Conservation (phyloP, 192 early-diverging fungal genomes). For the Backusella macrospora region DNA sequence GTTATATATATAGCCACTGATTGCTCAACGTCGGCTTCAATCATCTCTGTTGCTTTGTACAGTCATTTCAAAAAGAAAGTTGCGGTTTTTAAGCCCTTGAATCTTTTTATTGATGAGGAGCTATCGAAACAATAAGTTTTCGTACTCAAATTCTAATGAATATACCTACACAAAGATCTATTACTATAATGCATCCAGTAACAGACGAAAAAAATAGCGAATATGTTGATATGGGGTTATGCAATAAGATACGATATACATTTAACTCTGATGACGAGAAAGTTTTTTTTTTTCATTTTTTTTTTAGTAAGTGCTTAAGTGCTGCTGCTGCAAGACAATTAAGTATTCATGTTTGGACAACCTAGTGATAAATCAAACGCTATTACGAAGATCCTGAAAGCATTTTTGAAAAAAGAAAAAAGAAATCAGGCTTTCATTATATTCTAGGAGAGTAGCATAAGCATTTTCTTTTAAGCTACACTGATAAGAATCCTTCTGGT, state of each 20-base stretch:
- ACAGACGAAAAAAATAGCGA: not conserved
- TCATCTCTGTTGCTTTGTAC: no score
- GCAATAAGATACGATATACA: conserved; percentile 4
- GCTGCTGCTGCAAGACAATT: conserved; percentile 30
- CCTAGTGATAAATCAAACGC: conserved; percentile 27
- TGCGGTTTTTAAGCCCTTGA: no score
- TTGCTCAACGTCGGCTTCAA: no score
- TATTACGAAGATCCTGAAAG: conserved; percentile 29
- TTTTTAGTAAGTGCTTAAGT: conserved; percentile 19
- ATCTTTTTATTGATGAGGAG: conserved; percentile 11
- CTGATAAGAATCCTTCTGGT: conserved; percentile 29
- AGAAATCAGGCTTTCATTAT: conserved; percentile 17
- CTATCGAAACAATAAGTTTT: conserved; percentile 4
- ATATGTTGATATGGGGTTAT: conserved; percentile 12
- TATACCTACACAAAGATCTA: conserved; percentile 8
- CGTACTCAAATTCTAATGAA: conserved; percentile 13
- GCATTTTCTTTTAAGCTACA: conserved; percentile 19
- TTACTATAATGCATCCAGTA: conserved; percentile 5
- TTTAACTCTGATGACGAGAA: conserved; percentile 20
- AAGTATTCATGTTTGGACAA: conserved; percentile 26
- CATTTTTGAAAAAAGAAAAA: conserved; percentile 26
- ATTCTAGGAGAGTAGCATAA: conserved; percentile 32
- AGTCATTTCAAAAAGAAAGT: no score
- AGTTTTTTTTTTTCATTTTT: conserved; percentile 17
- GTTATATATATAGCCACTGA: no score